phyloP scores from a whole-genome alignment of 495 filamentous ascomycete species.

The Lophium mytilinum region DNA sequence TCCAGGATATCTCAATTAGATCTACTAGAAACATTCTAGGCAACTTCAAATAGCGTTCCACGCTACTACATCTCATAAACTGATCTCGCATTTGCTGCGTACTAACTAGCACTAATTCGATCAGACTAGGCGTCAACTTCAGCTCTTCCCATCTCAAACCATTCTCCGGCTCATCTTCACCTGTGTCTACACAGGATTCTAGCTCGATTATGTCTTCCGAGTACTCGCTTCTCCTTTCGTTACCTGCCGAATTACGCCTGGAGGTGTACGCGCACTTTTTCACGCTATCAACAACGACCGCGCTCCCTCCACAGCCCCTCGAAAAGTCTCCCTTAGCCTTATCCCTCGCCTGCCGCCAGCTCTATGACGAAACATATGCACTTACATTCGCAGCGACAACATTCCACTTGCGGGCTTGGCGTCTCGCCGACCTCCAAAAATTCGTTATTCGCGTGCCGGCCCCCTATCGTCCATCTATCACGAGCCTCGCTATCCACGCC shows the following conservation, averaged over 20 bases:
- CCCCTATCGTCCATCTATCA: not conserved
- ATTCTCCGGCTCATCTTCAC: too few species aligned
- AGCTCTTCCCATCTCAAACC: too few species aligned
- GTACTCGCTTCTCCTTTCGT: slow-evolving; percentile 1
- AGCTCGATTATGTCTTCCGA: not conserved
- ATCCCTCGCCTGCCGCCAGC: slow-evolving; percentile 10
- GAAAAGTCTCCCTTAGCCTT: slow-evolving; percentile 6
- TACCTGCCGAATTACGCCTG: slow-evolving; percentile 10
- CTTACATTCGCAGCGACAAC: slow-evolving; percentile 8
- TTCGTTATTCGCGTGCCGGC: not conserved
- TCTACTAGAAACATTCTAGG: too few species aligned
- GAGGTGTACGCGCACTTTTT: slow-evolving; percentile 8
- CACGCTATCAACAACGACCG: not conserved
- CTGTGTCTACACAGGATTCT: too few species aligned
- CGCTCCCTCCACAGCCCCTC: not conserved
- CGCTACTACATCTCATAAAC: too few species aligned
- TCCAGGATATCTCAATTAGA: too few species aligned
- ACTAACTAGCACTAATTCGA: too few species aligned
- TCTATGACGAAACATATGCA: slow-evolving; percentile 3
- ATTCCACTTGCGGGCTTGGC: slow-evolving; percentile 1
- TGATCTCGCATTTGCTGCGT: too few species aligned
- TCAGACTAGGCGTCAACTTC: too few species aligned
- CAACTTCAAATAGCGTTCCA: too few species aligned
- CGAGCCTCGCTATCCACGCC: slow-evolving; percentile 4
- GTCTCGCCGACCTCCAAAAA: not conserved